Evolutionary conservation across 2,329 filamentous ascomycete genomes (phyloP).

Genomic region (Colletotrichum lini): DNA sequence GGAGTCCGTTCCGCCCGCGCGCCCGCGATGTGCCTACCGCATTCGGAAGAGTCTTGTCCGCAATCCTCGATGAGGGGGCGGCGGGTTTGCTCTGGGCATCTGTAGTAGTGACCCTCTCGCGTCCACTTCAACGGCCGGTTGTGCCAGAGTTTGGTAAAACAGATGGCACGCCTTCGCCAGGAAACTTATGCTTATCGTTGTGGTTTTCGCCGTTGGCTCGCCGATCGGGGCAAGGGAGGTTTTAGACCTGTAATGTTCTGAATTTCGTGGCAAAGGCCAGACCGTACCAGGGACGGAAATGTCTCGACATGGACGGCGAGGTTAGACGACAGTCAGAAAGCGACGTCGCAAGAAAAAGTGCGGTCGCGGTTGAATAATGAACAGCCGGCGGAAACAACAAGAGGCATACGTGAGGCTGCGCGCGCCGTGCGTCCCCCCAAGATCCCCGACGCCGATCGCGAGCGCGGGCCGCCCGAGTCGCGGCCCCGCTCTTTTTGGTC

Average conservation of each 20-base stretch:
- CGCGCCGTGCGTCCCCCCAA: not conserved
- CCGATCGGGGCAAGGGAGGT: too few species aligned
- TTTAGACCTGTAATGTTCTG: too few species aligned
- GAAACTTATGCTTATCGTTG: not conserved
- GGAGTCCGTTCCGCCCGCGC: not conserved
- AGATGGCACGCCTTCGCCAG: not conserved
- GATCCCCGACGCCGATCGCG: slow-evolving; percentile 21
- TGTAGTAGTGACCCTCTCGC: not conserved
- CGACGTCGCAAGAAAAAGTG: too few species aligned
- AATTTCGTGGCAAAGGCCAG: not conserved
- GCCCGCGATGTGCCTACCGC: slow-evolving; percentile 6
- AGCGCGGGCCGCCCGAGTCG: not conserved
- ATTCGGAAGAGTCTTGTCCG: slow-evolving; percentile 27
- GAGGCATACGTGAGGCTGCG: not conserved
- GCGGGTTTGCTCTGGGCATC: not conserved
- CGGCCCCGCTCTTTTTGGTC: not conserved
- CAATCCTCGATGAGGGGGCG: not conserved
- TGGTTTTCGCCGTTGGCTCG: slow-evolving; percentile 3
- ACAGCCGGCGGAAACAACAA: not conserved
- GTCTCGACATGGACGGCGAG: not conserved
- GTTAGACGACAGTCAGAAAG: not conserved
- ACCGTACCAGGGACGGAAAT: too few species aligned
- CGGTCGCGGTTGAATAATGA: not conserved
- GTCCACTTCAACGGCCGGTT: not conserved
- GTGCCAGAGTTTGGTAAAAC: not conserved